Evolutionary conservation across 1,284 basidiomycete species (phyloP).

Genomic region (Cutaneotrichosporon spelunceum): DNA sequence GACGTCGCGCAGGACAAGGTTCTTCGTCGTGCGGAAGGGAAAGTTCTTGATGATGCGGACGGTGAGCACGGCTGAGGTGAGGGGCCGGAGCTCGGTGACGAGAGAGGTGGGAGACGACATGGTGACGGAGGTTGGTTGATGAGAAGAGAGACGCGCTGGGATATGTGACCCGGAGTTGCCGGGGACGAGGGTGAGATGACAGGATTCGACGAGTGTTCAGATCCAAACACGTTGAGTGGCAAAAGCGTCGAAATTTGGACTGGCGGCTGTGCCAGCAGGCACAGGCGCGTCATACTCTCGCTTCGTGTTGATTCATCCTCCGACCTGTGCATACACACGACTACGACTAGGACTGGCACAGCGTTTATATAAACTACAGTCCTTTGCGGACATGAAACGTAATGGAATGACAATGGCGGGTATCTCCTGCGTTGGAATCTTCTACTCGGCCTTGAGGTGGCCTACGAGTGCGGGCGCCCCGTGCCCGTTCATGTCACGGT

Average conservation of each 20-base stretch:
- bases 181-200: neutral
- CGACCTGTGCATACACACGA: slow-evolving; percentile 5
- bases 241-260: neutral
- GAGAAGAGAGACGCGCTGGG: neutral
- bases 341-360: too few relatives aligned
- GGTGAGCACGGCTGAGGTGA: slow-evolving; percentile 45
- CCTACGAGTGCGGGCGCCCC: slow-evolving; percentile 22
- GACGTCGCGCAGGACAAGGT: slow-evolving; percentile 75
- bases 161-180: neutral
- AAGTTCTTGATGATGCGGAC: slow-evolving; percentile 93
- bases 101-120: slow-evolving; percentile 11
- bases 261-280: neutral
- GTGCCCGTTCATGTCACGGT: slow-evolving; percentile 5
- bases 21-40: slow-evolving; percentile 83
- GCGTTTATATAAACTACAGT: slow-evolving; percentile 7
- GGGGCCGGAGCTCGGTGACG: slow-evolving; percentile 32
- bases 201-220: neutral
- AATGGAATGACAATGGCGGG: slow-evolving; percentile 5
- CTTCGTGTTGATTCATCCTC: neutral
- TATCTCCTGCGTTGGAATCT: neutral
- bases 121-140: neutral
- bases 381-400: neutral
- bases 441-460: slow-evolving; percentile 30
- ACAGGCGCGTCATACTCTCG: neutral
- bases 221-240: neutral